These are phyloP conservation scores for Aspergillus floridensis DNA, from an alignment of 2,329 filamentous ascomycete genomes.

Conservation along the genomic window DNA sequence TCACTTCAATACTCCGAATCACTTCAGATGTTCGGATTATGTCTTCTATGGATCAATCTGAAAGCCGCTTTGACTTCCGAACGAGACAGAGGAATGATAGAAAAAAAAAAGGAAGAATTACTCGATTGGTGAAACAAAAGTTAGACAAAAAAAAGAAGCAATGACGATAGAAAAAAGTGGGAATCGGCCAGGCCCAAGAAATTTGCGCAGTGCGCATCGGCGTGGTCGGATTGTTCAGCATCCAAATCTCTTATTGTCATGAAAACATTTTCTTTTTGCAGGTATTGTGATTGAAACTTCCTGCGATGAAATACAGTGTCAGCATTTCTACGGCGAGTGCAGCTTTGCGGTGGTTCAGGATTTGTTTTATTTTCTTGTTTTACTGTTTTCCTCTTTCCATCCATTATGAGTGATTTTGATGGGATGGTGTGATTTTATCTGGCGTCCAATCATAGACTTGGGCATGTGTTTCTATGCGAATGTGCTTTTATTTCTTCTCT, in stretches of 20 bases:
- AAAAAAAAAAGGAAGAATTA: not conserved
- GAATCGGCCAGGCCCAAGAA: conserved; percentile 2
- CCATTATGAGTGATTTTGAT: conserved; percentile 34
- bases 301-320: conserved; percentile 19
- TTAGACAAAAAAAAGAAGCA: not conserved
- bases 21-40: not conserved
- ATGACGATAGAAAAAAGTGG: not conserved
- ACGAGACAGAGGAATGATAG: not conserved
- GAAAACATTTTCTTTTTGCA: conserved; percentile 17
- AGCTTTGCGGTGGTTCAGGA: conserved; percentile 29
- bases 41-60: not conserved
- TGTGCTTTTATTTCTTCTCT: conserved; percentile 14
- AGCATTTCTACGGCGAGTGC: conserved; percentile 32
- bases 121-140: not conserved
- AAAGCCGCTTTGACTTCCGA: not conserved
- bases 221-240: conserved; percentile 6
- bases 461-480: conserved; percentile 31
- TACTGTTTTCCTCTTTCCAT: conserved; percentile 8
- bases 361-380: conserved; percentile 23
- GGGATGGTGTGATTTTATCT: conserved; percentile 36
- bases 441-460: conserved; percentile 45
- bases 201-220: conserved; percentile 5
- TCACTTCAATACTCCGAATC: not conserved
- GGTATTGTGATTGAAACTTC: conserved; percentile 14
- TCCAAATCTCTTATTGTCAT: conserved; percentile 13